Percentiles rank a stretch among this genome's conserved stretches.
Evolutionary conservation across 176 grass and related monocot genomes (phyloP).

Genomic region (Metroxylon sagu): DNA sequence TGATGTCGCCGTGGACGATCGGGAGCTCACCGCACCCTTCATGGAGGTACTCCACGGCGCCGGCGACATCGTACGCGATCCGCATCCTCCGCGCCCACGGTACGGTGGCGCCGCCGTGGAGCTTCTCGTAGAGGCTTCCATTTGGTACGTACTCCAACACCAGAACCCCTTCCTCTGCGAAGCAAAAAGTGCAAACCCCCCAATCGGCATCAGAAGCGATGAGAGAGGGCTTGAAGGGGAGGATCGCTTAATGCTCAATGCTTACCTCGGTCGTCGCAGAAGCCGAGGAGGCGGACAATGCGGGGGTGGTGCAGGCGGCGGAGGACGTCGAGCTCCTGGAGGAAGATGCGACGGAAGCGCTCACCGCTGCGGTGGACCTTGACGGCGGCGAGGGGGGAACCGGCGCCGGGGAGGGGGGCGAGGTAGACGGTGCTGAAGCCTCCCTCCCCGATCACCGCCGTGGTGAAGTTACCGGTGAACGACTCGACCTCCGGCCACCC

Average conservation of each 20-base stretch:
- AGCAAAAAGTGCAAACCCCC: neutral
- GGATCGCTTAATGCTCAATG: no score
- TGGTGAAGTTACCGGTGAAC: constrained; percentile 49
- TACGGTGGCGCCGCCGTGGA: constrained; percentile 32
- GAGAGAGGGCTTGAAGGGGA: neutral
- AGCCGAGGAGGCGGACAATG: constrained; percentile 63
- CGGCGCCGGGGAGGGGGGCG: constrained; percentile 5
- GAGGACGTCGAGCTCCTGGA: constrained; percentile 76
- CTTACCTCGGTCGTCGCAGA: constrained; percentile 67
- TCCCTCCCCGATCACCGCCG: constrained; percentile 59
- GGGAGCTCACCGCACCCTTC: constrained; percentile 11
- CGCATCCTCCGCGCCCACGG: constrained; percentile 53
- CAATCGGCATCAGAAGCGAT: no score
- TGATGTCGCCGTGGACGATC: constrained; percentile 77
- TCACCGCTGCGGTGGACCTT: constrained; percentile 66
- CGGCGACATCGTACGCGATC: constrained; percentile 53
- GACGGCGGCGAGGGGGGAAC: constrained; percentile 28
- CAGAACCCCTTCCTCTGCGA: constrained; percentile 75
- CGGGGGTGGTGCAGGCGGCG: constrained; percentile 46
- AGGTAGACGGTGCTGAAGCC: constrained; percentile 83
- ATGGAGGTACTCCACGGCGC: constrained; percentile 74
- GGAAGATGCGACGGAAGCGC: constrained; percentile 44
- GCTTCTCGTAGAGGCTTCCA: constrained; percentile 53
- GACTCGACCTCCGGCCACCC: constrained; percentile 52
- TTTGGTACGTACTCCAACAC: constrained; percentile 65